phyloP scores from a whole-genome alignment of 768 basidiomycete species.

The Lactarius indigo region DNA sequence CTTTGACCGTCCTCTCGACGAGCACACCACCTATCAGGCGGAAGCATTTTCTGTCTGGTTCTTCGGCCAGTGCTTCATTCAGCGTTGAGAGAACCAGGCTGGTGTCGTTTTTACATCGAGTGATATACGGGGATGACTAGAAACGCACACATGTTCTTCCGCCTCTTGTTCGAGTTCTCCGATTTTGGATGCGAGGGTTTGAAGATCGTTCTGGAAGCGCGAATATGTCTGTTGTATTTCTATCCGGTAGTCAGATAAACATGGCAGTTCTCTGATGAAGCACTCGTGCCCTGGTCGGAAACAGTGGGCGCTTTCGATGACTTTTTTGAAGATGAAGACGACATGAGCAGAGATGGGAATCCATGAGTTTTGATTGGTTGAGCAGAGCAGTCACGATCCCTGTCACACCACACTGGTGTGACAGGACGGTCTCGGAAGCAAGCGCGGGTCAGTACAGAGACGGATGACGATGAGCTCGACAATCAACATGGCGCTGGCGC shows the following conservation, averaged over 20 bases:
- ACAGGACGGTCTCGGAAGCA: not conserved
- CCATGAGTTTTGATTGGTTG: slow-evolving; percentile 45
- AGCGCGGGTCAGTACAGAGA: slow-evolving; percentile 23
- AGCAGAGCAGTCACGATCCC: slow-evolving; percentile 27
- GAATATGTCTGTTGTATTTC: slow-evolving; percentile 83
- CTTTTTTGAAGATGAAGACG: slow-evolving; percentile 52
- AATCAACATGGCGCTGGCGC: slow-evolving; percentile 54
- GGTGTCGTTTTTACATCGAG: slow-evolving; percentile 11
- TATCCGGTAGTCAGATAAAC: slow-evolving; percentile 40
- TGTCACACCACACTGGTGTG: slow-evolving; percentile 18
- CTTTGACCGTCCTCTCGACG: slow-evolving; percentile 93
- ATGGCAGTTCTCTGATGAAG: not conserved
- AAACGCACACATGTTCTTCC: slow-evolving; percentile 86
- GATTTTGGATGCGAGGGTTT: slow-evolving; percentile 90
- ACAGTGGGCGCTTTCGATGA: slow-evolving; percentile 45
- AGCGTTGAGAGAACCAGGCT: slow-evolving; percentile 89
- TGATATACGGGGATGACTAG: not conserved
- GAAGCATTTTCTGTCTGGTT: slow-evolving; percentile 94
- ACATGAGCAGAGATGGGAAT: slow-evolving; percentile 25
- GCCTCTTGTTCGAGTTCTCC: slow-evolving; percentile 94
- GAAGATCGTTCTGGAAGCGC: slow-evolving; percentile 82
- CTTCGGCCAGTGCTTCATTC: slow-evolving; percentile 72
- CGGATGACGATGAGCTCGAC: slow-evolving; percentile 40
- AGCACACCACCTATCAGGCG: slow-evolving; percentile 93
- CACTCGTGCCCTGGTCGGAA: slow-evolving; percentile 67